phyloP scores from a whole-genome alignment of 192 early-diverging fungal genomes.

The Funneliformis mosseae region DNA sequence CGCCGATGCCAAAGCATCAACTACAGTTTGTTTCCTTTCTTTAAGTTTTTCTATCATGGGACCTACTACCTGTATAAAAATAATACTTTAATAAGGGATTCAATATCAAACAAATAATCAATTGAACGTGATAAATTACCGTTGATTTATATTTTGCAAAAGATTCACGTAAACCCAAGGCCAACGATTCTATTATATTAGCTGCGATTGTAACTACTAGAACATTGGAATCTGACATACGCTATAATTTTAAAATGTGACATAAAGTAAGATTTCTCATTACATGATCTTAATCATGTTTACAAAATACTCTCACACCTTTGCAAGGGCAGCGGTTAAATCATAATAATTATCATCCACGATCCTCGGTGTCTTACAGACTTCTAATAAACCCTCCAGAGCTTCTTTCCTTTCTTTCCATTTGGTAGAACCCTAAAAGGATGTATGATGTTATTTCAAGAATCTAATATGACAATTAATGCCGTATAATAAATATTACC shows the following conservation, averaged over 20 bases:
- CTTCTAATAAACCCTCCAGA: conserved; percentile 70
- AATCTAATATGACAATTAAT: neutral
- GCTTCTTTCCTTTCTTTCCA: conserved; percentile 98
- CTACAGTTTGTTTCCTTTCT: conserved; percentile 89
- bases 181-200: conserved; percentile 82
- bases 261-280: neutral
- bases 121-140: conserved; percentile 42
- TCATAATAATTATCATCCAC: conserved; percentile 79
- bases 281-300: too few species aligned
- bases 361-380: conserved; percentile 74
- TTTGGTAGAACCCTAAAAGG: conserved; percentile 67
- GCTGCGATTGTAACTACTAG: conserved; percentile 77
- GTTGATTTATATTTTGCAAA: conserved; percentile 82
- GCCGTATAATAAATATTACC: neutral
- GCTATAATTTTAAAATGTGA: conserved; percentile 42
- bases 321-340: conserved; percentile 80
- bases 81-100: neutral
- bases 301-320: conserved; percentile 51
- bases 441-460: neutral
- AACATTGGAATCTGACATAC: conserved; percentile 87
- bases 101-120: neutral
- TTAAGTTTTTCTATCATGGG: conserved; percentile 92
- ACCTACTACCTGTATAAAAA: conserved; percentile 50
- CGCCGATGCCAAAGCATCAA: conserved; percentile 79
- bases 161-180: conserved; percentile 70